These are phyloP conservation scores for Salix koriyanagi DNA, from an alignment of 345 rosid genomes.

Conservation along the genomic window DNA sequence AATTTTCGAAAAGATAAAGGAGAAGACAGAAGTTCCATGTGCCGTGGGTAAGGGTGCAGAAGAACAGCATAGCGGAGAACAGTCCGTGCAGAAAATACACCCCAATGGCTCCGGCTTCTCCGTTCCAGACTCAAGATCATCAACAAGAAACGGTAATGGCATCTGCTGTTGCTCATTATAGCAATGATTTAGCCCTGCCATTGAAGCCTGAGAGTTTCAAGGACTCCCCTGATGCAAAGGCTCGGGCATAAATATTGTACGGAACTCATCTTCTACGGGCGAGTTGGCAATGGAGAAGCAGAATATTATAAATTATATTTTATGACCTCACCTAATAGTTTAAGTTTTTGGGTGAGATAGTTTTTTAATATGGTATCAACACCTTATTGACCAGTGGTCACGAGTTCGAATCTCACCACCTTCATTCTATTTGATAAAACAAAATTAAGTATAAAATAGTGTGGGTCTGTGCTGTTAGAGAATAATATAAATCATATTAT, in stretches of 20 bases:
- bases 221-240: constrained; percentile 12
- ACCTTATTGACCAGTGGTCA: no score
- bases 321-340: no score
- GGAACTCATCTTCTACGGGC: not conserved
- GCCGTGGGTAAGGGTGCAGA: not conserved
- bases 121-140: constrained; percentile 9
- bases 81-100: not conserved
- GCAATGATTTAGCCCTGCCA: constrained; percentile 11
- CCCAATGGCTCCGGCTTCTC: not conserved
- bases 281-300: not conserved
- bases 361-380: no score
- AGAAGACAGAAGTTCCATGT: constrained; percentile 2
- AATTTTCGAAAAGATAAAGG: constrained; percentile 14
- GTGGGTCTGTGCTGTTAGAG: no score
- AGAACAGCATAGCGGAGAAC: not conserved
- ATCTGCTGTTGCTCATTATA: constrained; percentile 3
- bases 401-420: no score
- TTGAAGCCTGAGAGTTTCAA: constrained; percentile 9
- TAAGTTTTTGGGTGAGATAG: no score
- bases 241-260: not conserved
- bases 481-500: no score
- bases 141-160: constrained; percentile 5
- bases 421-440: no score
- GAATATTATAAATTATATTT: no score
- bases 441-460: no score